Evolutionary conservation across 768 basidiomycete species (phyloP).

Genomic region (Suillus lakei): DNA sequence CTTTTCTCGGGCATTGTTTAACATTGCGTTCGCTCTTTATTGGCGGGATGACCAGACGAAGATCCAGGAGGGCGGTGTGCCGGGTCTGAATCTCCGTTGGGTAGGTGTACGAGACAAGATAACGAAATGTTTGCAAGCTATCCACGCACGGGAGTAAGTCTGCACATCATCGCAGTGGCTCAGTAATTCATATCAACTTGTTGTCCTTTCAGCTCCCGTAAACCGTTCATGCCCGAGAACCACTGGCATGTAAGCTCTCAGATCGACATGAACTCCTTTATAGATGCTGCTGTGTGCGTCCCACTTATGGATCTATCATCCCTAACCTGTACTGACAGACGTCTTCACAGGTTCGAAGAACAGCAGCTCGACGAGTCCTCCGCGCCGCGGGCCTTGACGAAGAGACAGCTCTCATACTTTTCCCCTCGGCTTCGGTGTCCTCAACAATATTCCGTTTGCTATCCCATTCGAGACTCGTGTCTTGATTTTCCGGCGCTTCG

Average conservation of each 20-base stretch:
- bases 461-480: conserved; percentile 94
- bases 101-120: conserved; percentile 76
- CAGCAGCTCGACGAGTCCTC: conserved; percentile 45
- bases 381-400: conserved; percentile 46
- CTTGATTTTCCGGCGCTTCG: conserved; percentile 85
- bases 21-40: conserved; percentile 83
- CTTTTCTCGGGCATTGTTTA: conserved; percentile 79
- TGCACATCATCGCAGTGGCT: not conserved
- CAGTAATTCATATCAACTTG: conserved; percentile 8
- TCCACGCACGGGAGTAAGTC: conserved; percentile 89
- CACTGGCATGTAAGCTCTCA: conserved; percentile 81
- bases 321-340: not conserved
- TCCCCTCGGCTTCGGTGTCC: conserved; percentile 81
- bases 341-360: conserved; percentile 62
- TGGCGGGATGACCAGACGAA: conserved; percentile 55
- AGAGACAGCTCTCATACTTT: conserved; percentile 66
- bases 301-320: not conserved
- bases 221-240: conserved; percentile 78
- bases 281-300: conserved; percentile 84
- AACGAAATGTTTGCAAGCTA: conserved; percentile 76
- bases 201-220: conserved; percentile 64
- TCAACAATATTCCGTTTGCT: conserved; percentile 95
- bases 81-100: conserved; percentile 51
- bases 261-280: conserved; percentile 70
- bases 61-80: conserved; percentile 44